A percentile compares a stretch with the other conserved stretches of the same genome.
These are phyloP conservation scores for Pseudofabraea citricarpa DNA, from an alignment of 2,329 filamentous ascomycete species.

Conservation along the genomic window DNA sequence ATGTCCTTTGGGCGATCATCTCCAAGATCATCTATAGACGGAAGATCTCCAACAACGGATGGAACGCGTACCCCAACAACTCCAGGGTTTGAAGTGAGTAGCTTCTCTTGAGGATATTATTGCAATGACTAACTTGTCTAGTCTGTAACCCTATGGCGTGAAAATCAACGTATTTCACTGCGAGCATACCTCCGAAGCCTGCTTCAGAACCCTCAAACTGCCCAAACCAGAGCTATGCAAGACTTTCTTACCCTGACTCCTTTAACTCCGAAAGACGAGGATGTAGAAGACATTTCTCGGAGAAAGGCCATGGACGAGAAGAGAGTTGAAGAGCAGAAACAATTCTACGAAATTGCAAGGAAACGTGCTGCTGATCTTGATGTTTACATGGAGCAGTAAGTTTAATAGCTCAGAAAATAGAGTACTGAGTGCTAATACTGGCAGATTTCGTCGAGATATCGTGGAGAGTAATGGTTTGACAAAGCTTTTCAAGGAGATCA, in stretches of 20 bases:
- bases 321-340: constrained; percentile 84
- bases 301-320: constrained; percentile 82
- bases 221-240: constrained; percentile 74
- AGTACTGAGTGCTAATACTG: constrained; percentile 9
- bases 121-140: constrained; percentile 24
- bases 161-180: constrained; percentile 86
- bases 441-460: constrained; percentile 60
- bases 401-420: constrained; percentile 9
- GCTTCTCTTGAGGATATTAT: not conserved
- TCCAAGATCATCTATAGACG: constrained; percentile 42
- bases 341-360: constrained; percentile 92
- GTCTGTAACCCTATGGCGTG: constrained; percentile 67
- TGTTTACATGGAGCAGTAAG: constrained; percentile 93
- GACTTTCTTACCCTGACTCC: constrained; percentile 77
- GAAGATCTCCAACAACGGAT: constrained; percentile 10
- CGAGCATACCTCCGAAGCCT: constrained; percentile 86
- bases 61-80: constrained; percentile 2
- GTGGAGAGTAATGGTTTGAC: constrained; percentile 78
- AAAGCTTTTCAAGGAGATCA: constrained; percentile 88
- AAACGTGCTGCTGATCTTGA: constrained; percentile 88
- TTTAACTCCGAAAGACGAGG: constrained; percentile 73
- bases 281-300: constrained; percentile 72
- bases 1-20: constrained; percentile 27
- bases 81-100: constrained; percentile 12
- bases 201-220: constrained; percentile 78